Evolutionary conservation across 208 protist genomes (phyloP).

Genomic region (Pavlovales sp.): DNA sequence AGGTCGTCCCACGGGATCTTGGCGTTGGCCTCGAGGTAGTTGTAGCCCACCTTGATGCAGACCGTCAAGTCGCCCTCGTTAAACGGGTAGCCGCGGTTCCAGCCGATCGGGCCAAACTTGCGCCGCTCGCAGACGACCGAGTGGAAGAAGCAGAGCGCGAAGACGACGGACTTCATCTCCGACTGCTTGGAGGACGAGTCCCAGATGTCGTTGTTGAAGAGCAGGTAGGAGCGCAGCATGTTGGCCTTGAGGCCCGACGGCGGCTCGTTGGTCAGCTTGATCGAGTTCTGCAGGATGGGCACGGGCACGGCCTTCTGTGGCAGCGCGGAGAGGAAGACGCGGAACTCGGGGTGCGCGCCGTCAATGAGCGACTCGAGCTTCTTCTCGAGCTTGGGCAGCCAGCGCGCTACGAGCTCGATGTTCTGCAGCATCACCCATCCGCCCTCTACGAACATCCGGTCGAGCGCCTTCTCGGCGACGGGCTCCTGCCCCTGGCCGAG

Average conservation of each 20-base stretch:
- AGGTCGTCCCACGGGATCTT: constrained; percentile 93
- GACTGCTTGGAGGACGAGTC: constrained; percentile 87
- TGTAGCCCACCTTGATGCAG: constrained; percentile 86
- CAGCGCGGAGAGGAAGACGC: constrained; percentile 91
- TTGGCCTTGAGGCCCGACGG: constrained; percentile 90
- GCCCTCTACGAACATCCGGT: constrained; percentile 59
- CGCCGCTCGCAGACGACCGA: constrained; percentile 90
- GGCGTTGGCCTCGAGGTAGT: constrained; percentile 88
- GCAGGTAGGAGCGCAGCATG: constrained; percentile 87
- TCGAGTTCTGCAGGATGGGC: constrained; percentile 89
- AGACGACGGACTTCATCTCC: constrained; percentile 89
- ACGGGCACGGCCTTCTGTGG: constrained; percentile 82
- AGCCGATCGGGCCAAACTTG: constrained; percentile 97
- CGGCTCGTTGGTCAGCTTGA: constrained; percentile 98
- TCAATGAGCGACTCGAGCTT: constrained; percentile 83
- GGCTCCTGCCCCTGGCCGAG: constrained; percentile 96
- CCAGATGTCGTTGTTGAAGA: constrained; percentile 91
- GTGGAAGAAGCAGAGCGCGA: constrained; percentile 62
- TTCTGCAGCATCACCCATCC: constrained; percentile 96
- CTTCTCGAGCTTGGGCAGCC: constrained; percentile 91
- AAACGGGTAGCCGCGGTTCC: constrained; percentile 98
- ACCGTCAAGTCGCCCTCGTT: constrained; percentile 91
- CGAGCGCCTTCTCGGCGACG: constrained; percentile 87
- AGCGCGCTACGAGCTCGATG: constrained; percentile 94
- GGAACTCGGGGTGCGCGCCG: constrained; percentile 82